Base-by-base conservation (phyloP, 495 filamentous ascomycete species). In the Sabuloglossum arenarium region DNA sequence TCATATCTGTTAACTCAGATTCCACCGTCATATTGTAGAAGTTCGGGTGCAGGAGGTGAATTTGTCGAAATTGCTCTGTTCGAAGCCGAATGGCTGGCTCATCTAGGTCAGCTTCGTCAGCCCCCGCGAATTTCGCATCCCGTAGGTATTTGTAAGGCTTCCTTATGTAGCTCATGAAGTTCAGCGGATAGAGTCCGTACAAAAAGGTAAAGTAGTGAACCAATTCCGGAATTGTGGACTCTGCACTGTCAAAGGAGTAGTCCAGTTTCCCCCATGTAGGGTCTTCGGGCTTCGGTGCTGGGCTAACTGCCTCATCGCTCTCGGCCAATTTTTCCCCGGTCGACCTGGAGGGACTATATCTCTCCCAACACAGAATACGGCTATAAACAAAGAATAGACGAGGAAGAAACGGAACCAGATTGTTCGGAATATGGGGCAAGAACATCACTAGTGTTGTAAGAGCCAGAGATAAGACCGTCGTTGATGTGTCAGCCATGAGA, bases 171-270 rank as follows among this genome's bases (percentile, higher is more conserved):
- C 77, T 77, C 71, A 81, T 75, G 63, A 88, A 81, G 62, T 86
- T 86, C 58, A 85, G 75, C n/a, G 84, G 84, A 59, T 87, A 88
- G 9, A 88, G 69, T 12, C 84, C 84, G 58, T 88, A 88, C 2
- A 88, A 69, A 45, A 84, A 78, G 9, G 87, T 79, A 73, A 95
- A 79, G 73, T 94, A 76, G 62, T 87, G 65, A 61, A 80, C 61
- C 61, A 95, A 64, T 64, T 91, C 69, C 61, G 85, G 85, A 42
- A 83, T 70, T 58, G 81, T 67, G 61, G 75, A 64, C 62, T 77
- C 76, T 42, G 79, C 74, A 34, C 70, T 68, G 53, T 80, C 76
- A 14, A 79, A 69, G 3, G 77, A 71, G 39, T 75, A 71, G 4
- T 75, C 61, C 16, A 75, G 63, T 58, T 77, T 78, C 39, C 82